Conservation (phyloP, 2,329 filamentous ascomycete genomes). For the Graphiopsis chlorocephala region DNA sequence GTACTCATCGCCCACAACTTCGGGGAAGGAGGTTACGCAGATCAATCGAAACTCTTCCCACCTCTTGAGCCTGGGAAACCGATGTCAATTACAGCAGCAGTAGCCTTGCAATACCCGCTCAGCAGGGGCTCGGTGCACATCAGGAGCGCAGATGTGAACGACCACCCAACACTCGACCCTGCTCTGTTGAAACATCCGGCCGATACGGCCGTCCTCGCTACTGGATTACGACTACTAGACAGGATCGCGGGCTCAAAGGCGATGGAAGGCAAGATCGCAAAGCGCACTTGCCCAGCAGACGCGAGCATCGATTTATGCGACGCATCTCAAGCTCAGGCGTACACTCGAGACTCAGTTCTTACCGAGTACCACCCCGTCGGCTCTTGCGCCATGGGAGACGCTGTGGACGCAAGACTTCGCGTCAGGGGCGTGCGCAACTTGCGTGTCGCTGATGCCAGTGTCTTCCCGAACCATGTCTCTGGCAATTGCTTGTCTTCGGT, state of each 20-base stretch:
- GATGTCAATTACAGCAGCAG: constrained; percentile 27
- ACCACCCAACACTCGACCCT: constrained; percentile 35
- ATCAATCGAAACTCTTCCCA: constrained; percentile 31
- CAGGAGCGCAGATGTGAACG: constrained; percentile 28
- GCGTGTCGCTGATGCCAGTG: constrained; percentile 61
- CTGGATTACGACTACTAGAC: constrained; percentile 38
- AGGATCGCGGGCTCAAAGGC: constrained; percentile 43
- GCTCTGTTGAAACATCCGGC: constrained; percentile 35
- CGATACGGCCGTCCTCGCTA: constrained; percentile 35
- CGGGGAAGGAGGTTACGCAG: constrained; percentile 27
- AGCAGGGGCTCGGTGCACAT: constrained; percentile 34
- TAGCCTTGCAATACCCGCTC: constrained; percentile 33
- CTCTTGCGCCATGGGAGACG: constrained; percentile 42
- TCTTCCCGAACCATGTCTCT: constrained; percentile 57
- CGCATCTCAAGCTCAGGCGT: constrained; percentile 26
- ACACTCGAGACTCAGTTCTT: constrained; percentile 26
- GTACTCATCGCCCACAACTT: constrained; percentile 35
- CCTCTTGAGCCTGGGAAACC: constrained; percentile 21
- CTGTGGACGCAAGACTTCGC: constrained; percentile 56
- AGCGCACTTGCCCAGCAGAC: constrained; percentile 33
- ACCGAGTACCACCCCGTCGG: constrained; percentile 41
- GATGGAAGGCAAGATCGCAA: constrained; percentile 42
- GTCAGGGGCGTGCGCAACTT: constrained; percentile 56
- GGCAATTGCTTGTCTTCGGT: constrained; percentile 51
- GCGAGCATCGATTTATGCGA: constrained; percentile 25